A percentile compares a stretch with the other conserved stretches of the same genome.
Conservation (phyloP, 83 land plant genomes). For the Thuja plicata region DNA sequence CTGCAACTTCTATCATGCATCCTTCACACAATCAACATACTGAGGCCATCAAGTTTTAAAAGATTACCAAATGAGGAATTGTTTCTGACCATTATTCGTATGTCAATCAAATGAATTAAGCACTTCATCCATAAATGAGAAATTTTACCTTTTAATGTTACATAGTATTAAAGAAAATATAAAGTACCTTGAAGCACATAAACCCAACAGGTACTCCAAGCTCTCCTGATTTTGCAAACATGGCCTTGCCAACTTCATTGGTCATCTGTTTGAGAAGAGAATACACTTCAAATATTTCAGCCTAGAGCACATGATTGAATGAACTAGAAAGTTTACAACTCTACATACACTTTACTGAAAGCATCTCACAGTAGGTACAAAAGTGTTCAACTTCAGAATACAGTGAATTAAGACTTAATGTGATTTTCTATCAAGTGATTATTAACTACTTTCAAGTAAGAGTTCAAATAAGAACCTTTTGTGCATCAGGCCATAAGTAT, state of each 20-base stretch:
- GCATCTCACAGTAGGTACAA: not conserved
- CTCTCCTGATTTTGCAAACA: slow-evolving; percentile 88
- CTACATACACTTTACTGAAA: not conserved
- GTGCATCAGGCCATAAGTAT: slow-evolving; percentile 84
- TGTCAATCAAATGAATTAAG: not conserved
- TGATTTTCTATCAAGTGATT: not conserved
- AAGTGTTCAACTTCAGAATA: not conserved
- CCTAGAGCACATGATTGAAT: not conserved
- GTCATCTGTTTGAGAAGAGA: slow-evolving; percentile 69
- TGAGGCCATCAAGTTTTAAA: not conserved
- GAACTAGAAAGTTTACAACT: not conserved
- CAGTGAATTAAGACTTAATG: not conserved
- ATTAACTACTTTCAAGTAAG: not conserved
- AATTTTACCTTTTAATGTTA: not conserved
- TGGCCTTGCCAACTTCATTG: slow-evolving; percentile 78
- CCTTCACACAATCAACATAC: not conserved
- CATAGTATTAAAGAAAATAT: not conserved
- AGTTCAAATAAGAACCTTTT: slow-evolving; percentile 46
- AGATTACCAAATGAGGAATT: not conserved
- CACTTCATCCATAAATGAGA: not conserved
- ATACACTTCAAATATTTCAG: not conserved
- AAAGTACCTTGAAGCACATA: slow-evolving; percentile 90
- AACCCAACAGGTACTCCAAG: slow-evolving; percentile 90
- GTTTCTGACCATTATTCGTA: not conserved
- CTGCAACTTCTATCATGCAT: not conserved